These are phyloP conservation scores for Hypoxylon crocopeplum DNA, from an alignment of 495 filamentous ascomycete species.

Conservation along the genomic window DNA sequence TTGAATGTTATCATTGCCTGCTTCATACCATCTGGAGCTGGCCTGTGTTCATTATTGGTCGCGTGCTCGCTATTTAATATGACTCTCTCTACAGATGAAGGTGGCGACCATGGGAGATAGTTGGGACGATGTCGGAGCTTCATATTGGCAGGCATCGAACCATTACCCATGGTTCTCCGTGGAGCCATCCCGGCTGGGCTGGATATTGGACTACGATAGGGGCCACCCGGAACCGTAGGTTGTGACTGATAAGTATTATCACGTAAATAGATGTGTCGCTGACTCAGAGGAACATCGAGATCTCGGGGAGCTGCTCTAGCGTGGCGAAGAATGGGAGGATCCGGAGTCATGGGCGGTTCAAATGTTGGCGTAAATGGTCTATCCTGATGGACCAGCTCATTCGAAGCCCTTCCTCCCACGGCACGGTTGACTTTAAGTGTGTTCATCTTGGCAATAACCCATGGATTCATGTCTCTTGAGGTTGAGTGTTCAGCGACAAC, in stretches of 20 bases:
- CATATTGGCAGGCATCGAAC: background rate
- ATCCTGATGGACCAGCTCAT: slow-evolving; percentile 1
- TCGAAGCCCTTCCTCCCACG: background rate
- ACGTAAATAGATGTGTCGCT: slow-evolving; percentile 6
- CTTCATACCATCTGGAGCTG: slow-evolving; percentile 12
- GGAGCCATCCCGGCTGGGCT: slow-evolving; percentile 5
- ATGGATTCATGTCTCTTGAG: slow-evolving; percentile 58
- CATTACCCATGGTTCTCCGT: background rate
- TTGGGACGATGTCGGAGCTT: slow-evolving; percentile 15
- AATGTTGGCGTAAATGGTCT: background rate
- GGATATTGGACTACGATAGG: slow-evolving; percentile 38
- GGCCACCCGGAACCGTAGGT: slow-evolving; percentile 27
- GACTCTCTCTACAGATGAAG: slow-evolving; percentile 27
- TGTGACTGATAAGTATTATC: background rate
- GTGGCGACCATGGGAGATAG: slow-evolving; percentile 33
- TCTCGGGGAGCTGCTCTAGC: slow-evolving; percentile 36
- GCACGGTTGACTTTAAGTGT: slow-evolving; percentile 35
- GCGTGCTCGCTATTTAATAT: background rate
- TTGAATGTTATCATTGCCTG: slow-evolving; percentile 37
- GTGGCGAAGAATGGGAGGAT: slow-evolving; percentile 39
- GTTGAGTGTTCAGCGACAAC: slow-evolving; percentile 19
- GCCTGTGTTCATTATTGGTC: background rate
- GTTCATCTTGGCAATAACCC: slow-evolving; percentile 66
- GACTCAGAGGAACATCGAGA: slow-evolving; percentile 35
- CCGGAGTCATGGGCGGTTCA: slow-evolving; percentile 24